Conservation (phyloP, 2,329 filamentous ascomycete species). For the Pseudovirgaria hyperparasitica region DNA sequence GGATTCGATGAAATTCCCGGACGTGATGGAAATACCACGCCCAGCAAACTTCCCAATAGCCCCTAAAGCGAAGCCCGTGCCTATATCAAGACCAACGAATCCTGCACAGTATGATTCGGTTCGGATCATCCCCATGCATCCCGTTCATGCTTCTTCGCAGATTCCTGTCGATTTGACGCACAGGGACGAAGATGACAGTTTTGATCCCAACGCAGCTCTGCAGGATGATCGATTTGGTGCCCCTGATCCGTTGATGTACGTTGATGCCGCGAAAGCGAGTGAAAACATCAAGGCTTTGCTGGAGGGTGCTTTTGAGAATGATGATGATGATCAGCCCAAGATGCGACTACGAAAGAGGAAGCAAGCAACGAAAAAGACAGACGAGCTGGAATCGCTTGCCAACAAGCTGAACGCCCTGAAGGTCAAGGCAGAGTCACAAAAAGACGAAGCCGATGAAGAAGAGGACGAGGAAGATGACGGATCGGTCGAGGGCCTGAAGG, state of each 20-base stretch:
- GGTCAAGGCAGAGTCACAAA: slow-evolving; percentile 34
- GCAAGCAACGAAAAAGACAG: slow-evolving; percentile 15
- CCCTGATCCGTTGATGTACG: slow-evolving; percentile 46
- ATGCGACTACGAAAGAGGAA: slow-evolving; percentile 31
- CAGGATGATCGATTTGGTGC: slow-evolving; percentile 37
- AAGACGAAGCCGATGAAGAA: slow-evolving; percentile 26
- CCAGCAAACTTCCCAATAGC: too few species aligned
- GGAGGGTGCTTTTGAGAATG: slow-evolving; percentile 68
- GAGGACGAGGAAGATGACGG: slow-evolving; percentile 44
- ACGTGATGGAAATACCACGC: too few species aligned
- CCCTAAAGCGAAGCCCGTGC: background rate
- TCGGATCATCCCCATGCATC: slow-evolving; percentile 9
- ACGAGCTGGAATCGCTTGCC: slow-evolving; percentile 27
- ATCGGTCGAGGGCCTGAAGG: slow-evolving; percentile 66
- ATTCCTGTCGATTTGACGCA: slow-evolving; percentile 38
- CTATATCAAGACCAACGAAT: background rate
- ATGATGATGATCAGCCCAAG: slow-evolving; percentile 43
- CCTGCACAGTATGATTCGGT: background rate
- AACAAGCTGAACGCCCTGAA: slow-evolving; percentile 31
- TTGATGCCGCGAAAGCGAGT: slow-evolving; percentile 58
- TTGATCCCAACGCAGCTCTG: slow-evolving; percentile 35
- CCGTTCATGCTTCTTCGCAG: slow-evolving; percentile 20
- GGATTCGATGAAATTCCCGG: too few species aligned
- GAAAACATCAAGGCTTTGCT: slow-evolving; percentile 72
- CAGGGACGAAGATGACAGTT: slow-evolving; percentile 30